Base-by-base conservation (phyloP, 2,329 filamentous ascomycete genomes). In the Pseudocercospora pini-densiflorae region DNA sequence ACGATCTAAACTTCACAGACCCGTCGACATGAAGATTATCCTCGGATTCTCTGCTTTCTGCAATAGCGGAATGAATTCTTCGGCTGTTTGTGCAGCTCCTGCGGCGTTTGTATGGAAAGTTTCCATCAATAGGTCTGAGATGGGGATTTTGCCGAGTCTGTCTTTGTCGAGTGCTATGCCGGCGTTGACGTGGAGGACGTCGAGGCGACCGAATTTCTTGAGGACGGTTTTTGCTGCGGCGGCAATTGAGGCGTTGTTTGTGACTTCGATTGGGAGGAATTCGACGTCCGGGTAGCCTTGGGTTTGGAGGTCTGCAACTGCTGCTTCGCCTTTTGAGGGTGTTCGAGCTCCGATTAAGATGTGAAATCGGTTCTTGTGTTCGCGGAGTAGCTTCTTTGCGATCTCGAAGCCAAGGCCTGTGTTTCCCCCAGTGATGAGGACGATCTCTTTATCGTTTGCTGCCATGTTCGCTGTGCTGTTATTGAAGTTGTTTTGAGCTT, bases 341-440 rank as follows among this genome's bases (percentile, higher is more conserved):
- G 79, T 81, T 1, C 88, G 84, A 36, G 81, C 82, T 36, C 87
- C 87, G 5, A 90, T 72, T 21, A 89, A 72, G 63, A 90, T 80
- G 12, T 83, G 79, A 73, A 89, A 89, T 1, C 81, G 16, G 8
- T 77, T 77, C 2, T 73, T 29, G 0, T 87, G 86, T 12, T 77
- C 68, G 8, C 40, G 43, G 51, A 81, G 78, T 0, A 90, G 78
- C 0, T 85, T 83, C 67, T 85, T 87, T 58, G 88, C 83, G 7
- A 81, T 82, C 69, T 89, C 83, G 53, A 83, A 84, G 2, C 89
- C 88, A 29, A 90, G 82, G 14, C 88, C 88, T 0, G 83, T 88
- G 61, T 77, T 76, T 8, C 65, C 87, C 33, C 88, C 88, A 1
- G 88, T 89, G 67, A 89, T 82, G 55, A 89, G 75, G 10, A 88